These are phyloP conservation scores for Nicotiana attenuata DNA, from an alignment of 257 asterid species.

Conservation along the genomic window DNA sequence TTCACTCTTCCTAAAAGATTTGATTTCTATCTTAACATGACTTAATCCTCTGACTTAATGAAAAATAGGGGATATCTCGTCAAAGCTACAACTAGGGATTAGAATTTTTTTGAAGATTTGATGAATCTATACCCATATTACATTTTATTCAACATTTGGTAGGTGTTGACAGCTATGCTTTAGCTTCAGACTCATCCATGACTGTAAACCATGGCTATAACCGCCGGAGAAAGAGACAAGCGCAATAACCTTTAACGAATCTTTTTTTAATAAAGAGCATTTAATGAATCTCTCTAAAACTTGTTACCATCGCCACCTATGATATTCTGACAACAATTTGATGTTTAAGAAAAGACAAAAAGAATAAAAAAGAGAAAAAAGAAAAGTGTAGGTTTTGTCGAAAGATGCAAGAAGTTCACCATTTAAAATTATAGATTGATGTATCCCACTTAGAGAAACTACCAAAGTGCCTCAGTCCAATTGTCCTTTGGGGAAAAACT, in stretches of 20 bases:
- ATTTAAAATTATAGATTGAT: too few species aligned
- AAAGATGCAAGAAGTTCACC: not conserved
- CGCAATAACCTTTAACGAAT: not conserved
- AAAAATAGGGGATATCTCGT: not conserved
- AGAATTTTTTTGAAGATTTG: not conserved
- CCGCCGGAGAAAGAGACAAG: not conserved
- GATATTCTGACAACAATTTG: not conserved
- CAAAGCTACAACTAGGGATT: not conserved
- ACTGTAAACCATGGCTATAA: not conserved
- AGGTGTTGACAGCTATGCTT: not conserved
- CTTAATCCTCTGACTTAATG: not conserved
- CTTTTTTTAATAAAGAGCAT: not conserved
- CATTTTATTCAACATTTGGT: not conserved
- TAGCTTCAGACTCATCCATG: not conserved
- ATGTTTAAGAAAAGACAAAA: not conserved
- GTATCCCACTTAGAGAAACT: too few species aligned
- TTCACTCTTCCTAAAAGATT: not conserved
- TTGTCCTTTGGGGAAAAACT: too few species aligned
- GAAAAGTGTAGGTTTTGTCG: not conserved
- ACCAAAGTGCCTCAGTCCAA: too few species aligned
- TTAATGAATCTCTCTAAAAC: not conserved
- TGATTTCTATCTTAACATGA: not conserved
- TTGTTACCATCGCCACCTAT: not conserved
- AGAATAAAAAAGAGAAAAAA: not conserved
- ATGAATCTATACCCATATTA: not conserved